These are phyloP conservation scores for Ilyonectria sp. DNA, from an alignment of 2,329 filamentous ascomycete genomes.

Conservation along the genomic window DNA sequence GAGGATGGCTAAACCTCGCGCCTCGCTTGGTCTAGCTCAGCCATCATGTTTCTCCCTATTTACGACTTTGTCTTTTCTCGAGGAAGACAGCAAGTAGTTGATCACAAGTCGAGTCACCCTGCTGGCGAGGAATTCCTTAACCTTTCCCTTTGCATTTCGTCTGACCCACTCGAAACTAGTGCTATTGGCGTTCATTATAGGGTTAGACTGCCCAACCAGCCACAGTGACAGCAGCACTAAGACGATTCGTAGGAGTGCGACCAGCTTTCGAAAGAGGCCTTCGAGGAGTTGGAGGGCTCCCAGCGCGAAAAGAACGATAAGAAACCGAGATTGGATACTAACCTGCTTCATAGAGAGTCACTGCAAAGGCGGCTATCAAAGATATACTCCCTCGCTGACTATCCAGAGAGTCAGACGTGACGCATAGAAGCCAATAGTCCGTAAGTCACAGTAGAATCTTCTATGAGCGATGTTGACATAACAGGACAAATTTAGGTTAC, in stretches of 20 bases:
- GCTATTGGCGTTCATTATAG: neutral
- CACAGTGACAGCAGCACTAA: neutral
- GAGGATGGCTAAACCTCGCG: neutral
- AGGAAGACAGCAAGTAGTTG: neutral
- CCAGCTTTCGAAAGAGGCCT: constrained; percentile 2
- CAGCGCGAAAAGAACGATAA: neutral
- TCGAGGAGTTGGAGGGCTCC: constrained; percentile 1
- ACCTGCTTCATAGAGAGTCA: constrained; percentile 1
- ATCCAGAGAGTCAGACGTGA: neutral
- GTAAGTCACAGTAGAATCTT: neutral
- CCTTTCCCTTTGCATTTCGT: constrained; percentile 2
- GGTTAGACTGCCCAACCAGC: constrained; percentile 1
- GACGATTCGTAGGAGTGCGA: constrained; percentile 2
- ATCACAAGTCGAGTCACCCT: neutral
- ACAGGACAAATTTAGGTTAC: neutral
- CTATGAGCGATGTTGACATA: neutral
- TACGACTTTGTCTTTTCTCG: neutral
- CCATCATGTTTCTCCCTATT: neutral
- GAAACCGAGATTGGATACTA: constrained; percentile 1
- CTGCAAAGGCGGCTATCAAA: neutral
- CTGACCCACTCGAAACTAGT: neutral
- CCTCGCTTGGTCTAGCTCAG: neutral
- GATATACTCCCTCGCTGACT: neutral
- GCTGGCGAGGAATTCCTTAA: constrained; percentile 1
- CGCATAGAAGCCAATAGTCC: neutral